Evolutionary conservation across 139 green algal species (phyloP), one percentile per base, ranked within the genome.

Genomic region (Chlorella sp.): DNA sequence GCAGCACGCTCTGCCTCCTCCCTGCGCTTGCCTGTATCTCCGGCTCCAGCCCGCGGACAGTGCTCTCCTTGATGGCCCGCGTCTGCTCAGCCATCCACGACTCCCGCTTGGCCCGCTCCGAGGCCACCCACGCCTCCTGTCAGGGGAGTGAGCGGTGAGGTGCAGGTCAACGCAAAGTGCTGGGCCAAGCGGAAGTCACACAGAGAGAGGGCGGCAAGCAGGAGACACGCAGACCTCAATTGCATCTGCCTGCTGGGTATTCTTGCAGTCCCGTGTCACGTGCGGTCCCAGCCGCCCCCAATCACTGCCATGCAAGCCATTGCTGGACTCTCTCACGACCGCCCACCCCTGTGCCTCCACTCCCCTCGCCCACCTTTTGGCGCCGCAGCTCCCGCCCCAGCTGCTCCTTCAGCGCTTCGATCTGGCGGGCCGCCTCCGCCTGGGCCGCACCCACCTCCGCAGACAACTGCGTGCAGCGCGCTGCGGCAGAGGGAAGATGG

Each of bases 31-130:
- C 75, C 75, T 81, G 75, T 55, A 94, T 92, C 84, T 94, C 91
- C 21, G 85, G 85, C 63, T 91, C 88, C 62, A 90, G 76, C 12
- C 91, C 91, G 68, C 88, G 87, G 81, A 94, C 85, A 4, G 91
- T 94, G n/a, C 87, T 39, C 69, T 93, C 89, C 82, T 93, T 94
- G 73, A 94, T 86, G 69, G 88, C 74, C 30, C 72, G 75, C 41
- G 88, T 92, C 89, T 94, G 91, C 65, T 92, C 84, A 5, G 76
- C 83, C 80, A 90, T 74, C 91, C 91, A 94, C 0, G 69, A 67
- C 71, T 92, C 88, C 3, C 86, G 85, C 65, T 85, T 86, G 57
- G 68, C 39, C 21, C 85, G 80, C 76, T 92, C 89, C 39, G 86
- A 81, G 16, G 84, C 84, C 28, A 84, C 36, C 89, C 89, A 90